A percentile compares a stretch with the other conserved stretches of the same genome.
Evolutionary conservation across 2,329 filamentous ascomycete species (phyloP).

Genomic region (Neofusicoccum umdonicola): DNA sequence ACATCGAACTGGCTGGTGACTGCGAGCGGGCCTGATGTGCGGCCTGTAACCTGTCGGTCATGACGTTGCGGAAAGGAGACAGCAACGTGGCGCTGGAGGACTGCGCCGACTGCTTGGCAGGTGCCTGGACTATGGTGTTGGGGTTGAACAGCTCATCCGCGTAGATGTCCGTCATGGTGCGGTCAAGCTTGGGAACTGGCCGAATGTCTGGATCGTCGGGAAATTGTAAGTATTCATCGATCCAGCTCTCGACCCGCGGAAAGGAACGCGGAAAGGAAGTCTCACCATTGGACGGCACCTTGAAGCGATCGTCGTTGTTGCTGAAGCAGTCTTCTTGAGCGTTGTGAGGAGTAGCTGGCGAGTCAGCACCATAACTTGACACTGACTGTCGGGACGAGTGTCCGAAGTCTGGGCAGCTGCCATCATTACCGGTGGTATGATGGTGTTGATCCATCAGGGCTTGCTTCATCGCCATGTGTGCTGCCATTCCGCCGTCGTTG

Average conservation of each 20-base stretch:
- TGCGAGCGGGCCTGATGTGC: conserved; percentile 68
- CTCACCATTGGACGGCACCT: conserved; percentile 57
- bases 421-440: conserved; percentile 40
- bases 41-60: conserved; percentile 73
- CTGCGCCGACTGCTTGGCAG: conserved; percentile 37
- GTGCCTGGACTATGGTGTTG: conserved; percentile 59
- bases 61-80: conserved; percentile 58
- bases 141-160: conserved; percentile 82
- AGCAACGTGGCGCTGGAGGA: conserved; percentile 49
- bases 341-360: conserved; percentile 60
- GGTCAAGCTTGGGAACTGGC: conserved; percentile 69
- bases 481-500: conserved; percentile 42
- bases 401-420: conserved; percentile 51
- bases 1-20: conserved; percentile 52
- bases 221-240: conserved; percentile 67
- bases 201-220: conserved; percentile 55
- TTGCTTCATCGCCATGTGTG: conserved; percentile 61
- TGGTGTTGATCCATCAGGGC: conserved; percentile 53
- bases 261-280: conserved; percentile 26
- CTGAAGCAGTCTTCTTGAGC: conserved; percentile 42
- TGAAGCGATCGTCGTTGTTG: conserved; percentile 51
- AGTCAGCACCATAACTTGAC: conserved; percentile 60
- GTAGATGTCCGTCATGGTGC: conserved; percentile 83
- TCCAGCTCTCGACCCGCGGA: conserved; percentile 44
- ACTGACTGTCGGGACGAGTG: conserved; percentile 58